These are phyloP conservation scores for Trypanosoma cruzi DNA, from an alignment of 208 protist genomes.

Conservation along the genomic window DNA sequence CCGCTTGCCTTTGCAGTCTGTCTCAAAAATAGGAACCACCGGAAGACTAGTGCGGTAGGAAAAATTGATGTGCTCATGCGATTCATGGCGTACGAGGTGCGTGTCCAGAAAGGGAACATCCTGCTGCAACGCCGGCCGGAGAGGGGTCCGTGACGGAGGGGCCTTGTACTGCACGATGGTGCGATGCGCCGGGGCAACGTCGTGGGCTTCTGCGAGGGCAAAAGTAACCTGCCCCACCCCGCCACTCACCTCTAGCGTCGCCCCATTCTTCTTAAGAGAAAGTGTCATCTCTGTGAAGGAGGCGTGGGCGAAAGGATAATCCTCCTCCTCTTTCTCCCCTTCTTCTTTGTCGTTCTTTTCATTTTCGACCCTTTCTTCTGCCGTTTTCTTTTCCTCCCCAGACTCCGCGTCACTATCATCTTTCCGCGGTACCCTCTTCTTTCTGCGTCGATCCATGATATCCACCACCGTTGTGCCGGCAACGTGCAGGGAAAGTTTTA, in stretches of 20 bases:
- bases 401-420: not conserved
- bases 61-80: slow-evolving; percentile 55
- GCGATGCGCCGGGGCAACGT: slow-evolving; percentile 42
- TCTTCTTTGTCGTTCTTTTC: not conserved
- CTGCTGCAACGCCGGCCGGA: not conserved
- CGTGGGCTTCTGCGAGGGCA: slow-evolving; percentile 41
- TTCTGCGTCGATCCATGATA: slow-evolving; percentile 54
- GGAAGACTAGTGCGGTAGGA: slow-evolving; percentile 69
- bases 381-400: not conserved
- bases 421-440: not conserved
- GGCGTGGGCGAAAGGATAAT: slow-evolving; percentile 55
- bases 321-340: slow-evolving; percentile 25
- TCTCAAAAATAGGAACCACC: slow-evolving; percentile 76
- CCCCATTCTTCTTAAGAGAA: slow-evolving; percentile 64
- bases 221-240: slow-evolving; percentile 44
- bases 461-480: slow-evolving; percentile 52
- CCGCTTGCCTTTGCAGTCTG: slow-evolving; percentile 49
- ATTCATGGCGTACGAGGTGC: not conserved
- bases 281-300: slow-evolving; percentile 49
- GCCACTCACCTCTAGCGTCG: slow-evolving; percentile 69
- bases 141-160: slow-evolving; percentile 4
- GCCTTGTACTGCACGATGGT: slow-evolving; percentile 38
- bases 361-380: not conserved
- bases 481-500: slow-evolving; percentile 65
- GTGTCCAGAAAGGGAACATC: not conserved